phyloP scores from a whole-genome alignment of 805 yeast species.

The Metschnikowia peoriensis region DNA sequence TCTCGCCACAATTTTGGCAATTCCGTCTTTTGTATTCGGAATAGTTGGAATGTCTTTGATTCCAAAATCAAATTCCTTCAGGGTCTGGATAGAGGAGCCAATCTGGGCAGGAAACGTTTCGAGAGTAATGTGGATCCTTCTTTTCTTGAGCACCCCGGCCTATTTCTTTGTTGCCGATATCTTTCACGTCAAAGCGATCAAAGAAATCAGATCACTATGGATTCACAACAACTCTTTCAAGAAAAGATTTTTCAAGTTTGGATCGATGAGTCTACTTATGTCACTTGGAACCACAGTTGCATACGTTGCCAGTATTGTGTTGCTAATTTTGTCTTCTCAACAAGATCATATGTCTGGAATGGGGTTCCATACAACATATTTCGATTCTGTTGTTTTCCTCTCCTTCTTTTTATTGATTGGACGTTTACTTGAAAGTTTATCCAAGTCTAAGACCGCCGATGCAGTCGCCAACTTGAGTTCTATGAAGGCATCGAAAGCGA shows the following conservation, averaged over 20 bases:
- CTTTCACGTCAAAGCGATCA: conserved; percentile 65
- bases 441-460: conserved; percentile 65
- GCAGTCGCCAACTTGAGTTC: conserved; percentile 55
- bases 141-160: conserved; percentile 66
- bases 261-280: conserved; percentile 76
- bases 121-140: conserved; percentile 62
- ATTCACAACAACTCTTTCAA: conserved; percentile 50
- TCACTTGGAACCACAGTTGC: conserved; percentile 71
- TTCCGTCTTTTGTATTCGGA: conserved; percentile 69
- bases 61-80: conserved; percentile 38
- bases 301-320: conserved; percentile 63
- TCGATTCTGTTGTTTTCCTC: conserved; percentile 76
- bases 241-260: conserved; percentile 62
- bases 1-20: conserved; percentile 52
- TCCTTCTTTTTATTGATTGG: conserved; percentile 73
- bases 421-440: conserved; percentile 60
- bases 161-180: conserved; percentile 73
- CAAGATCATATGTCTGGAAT: conserved; percentile 17
- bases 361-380: conserved; percentile 63
- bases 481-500: conserved; percentile 51
- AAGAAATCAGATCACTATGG: conserved; percentile 61
- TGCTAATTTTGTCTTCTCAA: conserved; percentile 47
- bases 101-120: conserved; percentile 62
- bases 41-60: conserved; percentile 66
- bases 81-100: conserved; percentile 58